A percentile compares a stretch with the other conserved stretches of the same genome.
phyloP scores from a whole-genome alignment of 345 rosid species.

The Salix dunnii region DNA sequence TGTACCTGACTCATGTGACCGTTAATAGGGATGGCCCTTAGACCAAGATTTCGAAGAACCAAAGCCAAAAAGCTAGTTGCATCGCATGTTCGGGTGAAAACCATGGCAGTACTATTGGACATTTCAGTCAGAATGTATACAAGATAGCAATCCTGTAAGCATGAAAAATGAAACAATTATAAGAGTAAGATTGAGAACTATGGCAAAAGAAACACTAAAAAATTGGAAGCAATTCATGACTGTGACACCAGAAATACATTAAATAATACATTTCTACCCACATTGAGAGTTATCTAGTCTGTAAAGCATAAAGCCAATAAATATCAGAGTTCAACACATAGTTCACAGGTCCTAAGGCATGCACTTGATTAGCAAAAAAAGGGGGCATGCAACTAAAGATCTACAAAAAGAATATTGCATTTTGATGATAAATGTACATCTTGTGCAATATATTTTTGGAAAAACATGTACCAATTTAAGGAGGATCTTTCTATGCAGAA shows the following conservation, averaged over 20 bases:
- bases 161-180: slow-evolving; percentile 6
- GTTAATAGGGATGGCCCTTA: slow-evolving; percentile 90
- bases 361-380: too few relatives aligned
- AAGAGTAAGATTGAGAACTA: background rate
- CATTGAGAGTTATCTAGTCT: background rate
- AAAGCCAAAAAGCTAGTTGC: slow-evolving; percentile 70
- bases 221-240: background rate
- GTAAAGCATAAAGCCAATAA: background rate
- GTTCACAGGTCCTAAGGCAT: too few relatives aligned
- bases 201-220: background rate
- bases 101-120: slow-evolving; percentile 79
- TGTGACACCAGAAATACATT: background rate
- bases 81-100: slow-evolving; percentile 91
- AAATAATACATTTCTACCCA: background rate
- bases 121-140: slow-evolving; percentile 69
- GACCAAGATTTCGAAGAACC: slow-evolving; percentile 79
- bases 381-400: too few relatives aligned
- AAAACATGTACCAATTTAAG: too few relatives aligned
- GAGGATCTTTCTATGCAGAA: too few relatives aligned
- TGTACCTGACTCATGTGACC: slow-evolving; percentile 94
- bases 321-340: background rate
- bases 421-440: too few relatives aligned
- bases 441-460: too few relatives aligned
- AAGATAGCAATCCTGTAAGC: slow-evolving; percentile 87
- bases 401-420: too few relatives aligned